Evolutionary conservation across 1,284 basidiomycete genomes (phyloP).

Genomic region (Cryptococcus wingfieldii): DNA sequence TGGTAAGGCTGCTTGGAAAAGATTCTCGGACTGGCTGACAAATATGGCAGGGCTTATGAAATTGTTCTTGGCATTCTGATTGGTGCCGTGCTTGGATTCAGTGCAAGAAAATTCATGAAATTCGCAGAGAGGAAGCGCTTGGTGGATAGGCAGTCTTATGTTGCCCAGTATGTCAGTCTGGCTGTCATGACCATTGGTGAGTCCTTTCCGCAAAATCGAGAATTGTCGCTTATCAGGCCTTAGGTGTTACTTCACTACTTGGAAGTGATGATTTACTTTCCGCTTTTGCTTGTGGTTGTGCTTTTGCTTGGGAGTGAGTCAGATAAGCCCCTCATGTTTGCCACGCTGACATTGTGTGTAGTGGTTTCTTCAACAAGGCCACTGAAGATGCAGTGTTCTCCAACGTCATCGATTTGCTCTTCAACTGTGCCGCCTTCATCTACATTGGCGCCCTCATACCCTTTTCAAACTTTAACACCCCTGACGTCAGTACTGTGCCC

Average conservation of each 20-base stretch:
- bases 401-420: constrained; percentile 81
- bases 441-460: constrained; percentile 95
- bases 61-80: constrained; percentile 75
- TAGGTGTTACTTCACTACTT: constrained; percentile 72
- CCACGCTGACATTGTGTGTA: constrained; percentile 1
- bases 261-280: constrained; percentile 93
- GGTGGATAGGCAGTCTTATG: constrained; percentile 92
- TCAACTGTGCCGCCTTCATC: constrained; percentile 87
- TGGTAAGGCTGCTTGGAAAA: constrained; percentile 55
- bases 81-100: constrained; percentile 72
- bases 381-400: constrained; percentile 94
- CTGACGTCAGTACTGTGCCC: constrained; percentile 41
- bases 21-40: constrained; percentile 1
- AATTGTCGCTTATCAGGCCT: constrained; percentile 23
- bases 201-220: constrained; percentile 56
- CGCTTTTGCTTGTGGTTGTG: constrained; percentile 90
- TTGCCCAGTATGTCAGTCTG: constrained; percentile 82
- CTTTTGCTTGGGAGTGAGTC: constrained; percentile 87
- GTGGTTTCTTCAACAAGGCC: constrained; percentile 90
- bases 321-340: neutral
- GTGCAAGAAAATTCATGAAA: constrained; percentile 89
- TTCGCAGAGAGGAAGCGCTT: constrained; percentile 84
- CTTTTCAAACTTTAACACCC: constrained; percentile 65
- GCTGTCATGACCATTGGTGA: constrained; percentile 71
- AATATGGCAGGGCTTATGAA: constrained; percentile 57